phyloP scores from a whole-genome alignment of 768 basidiomycete genomes.

The Coprinopsis strossmayeri region DNA sequence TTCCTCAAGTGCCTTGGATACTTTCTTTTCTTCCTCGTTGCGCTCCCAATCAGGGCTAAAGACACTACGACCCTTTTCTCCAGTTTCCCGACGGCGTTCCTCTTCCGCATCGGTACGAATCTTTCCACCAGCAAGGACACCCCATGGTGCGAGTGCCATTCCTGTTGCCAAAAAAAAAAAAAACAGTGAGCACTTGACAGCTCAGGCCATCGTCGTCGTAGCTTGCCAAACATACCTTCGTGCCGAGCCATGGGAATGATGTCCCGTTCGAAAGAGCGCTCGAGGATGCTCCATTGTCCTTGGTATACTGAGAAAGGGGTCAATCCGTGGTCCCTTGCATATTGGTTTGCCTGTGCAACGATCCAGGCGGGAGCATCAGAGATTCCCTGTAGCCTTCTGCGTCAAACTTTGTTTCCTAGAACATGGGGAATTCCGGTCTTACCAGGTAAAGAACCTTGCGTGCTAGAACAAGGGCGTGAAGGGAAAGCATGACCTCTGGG shows the following conservation, averaged over 20 bases:
- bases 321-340: conserved; percentile 37
- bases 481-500: conserved; percentile 49
- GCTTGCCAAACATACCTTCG: conserved; percentile 31
- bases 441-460: conserved; percentile 46
- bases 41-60: conserved; percentile 35
- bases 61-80: conserved; percentile 33
- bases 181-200: no score
- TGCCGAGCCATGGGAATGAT: conserved; percentile 38
- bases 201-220: no score
- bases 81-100: conserved; percentile 18
- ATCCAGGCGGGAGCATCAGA: conserved; percentile 41
- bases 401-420: no score
- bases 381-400: conserved; percentile 27
- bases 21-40: conserved; percentile 33
- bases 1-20: conserved; percentile 40
- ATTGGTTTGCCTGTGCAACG: conserved; percentile 39
- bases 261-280: conserved; percentile 44
- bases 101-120: conserved; percentile 48
- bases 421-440: no score
- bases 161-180: no score
- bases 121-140: conserved; percentile 32
- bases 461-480: conserved; percentile 43
- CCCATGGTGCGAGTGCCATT: conserved; percentile 28
- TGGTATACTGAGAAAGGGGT: conserved; percentile 49
- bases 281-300: conserved; percentile 33